These are phyloP conservation scores for Talaromyces proteolyticus DNA, from an alignment of 495 filamentous ascomycete genomes.

Conservation along the genomic window DNA sequence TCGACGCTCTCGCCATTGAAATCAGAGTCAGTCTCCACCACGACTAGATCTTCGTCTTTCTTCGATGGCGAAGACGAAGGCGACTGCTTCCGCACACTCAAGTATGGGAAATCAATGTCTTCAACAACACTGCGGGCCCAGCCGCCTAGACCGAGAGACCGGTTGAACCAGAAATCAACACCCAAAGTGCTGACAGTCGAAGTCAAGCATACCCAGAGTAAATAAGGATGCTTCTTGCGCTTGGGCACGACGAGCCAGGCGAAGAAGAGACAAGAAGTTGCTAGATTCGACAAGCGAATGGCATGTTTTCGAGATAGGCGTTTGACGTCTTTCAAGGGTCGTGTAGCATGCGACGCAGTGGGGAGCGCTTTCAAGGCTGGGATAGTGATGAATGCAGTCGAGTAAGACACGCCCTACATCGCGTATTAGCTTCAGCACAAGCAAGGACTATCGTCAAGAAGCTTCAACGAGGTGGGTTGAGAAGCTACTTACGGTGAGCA, in stretches of 20 bases:
- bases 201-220: slow-evolving; percentile 65
- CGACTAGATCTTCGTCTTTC: slow-evolving; percentile 60
- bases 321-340: slow-evolving; percentile 58
- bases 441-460: background rate
- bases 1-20: slow-evolving; percentile 81
- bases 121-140: slow-evolving; percentile 19
- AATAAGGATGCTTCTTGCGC: slow-evolving; percentile 72
- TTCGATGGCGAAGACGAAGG: slow-evolving; percentile 30
- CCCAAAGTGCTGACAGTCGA: slow-evolving; percentile 51
- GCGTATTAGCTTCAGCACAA: slow-evolving; percentile 7
- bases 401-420: slow-evolving; percentile 86
- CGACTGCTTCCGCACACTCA: slow-evolving; percentile 10
- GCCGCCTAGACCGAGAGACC: slow-evolving; percentile 22
- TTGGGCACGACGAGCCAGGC: slow-evolving; percentile 68
- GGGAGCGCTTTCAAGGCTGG: slow-evolving; percentile 74
- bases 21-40: slow-evolving; percentile 48
- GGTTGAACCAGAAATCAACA: slow-evolving; percentile 49
- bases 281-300: slow-evolving; percentile 53
- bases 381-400: slow-evolving; percentile 64
- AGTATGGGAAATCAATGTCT: slow-evolving; percentile 19
- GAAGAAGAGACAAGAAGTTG: slow-evolving; percentile 58
- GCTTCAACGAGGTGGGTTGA: slow-evolving; percentile 9
- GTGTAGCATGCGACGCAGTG: slow-evolving; percentile 58
- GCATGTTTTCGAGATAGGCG: slow-evolving; percentile 52
- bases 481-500: slow-evolving; percentile 66